Base-by-base conservation (phyloP, 2,329 filamentous ascomycete species). In the Colletotrichum higginsianum region DNA sequence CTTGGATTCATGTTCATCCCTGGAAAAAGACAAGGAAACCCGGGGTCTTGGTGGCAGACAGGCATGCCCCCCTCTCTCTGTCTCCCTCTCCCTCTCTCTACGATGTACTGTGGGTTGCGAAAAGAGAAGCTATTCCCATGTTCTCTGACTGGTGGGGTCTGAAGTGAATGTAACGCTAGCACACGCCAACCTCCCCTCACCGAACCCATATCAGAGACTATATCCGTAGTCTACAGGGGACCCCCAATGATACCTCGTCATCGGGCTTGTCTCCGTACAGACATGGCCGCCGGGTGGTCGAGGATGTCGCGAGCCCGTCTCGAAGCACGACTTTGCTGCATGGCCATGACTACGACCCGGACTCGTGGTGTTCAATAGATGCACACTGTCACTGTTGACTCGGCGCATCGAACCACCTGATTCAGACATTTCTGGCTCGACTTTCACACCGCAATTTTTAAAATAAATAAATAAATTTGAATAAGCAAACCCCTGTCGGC, bases 101-200 rank as follows among this genome's bases (percentile, higher is more conserved):
- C 26, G 26, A 30, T 30, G 26, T 30, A 30, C 4, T 21, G n/a
- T 23, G 16, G 42, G 63, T 61, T n/a, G 50, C 42, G 18, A 46
- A 30, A 63, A 62, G 57, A 42, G 68, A 71, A 68, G 68, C 68
- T 71, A 71, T 71, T 71, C 68, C 46, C 68, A 60, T 9, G 62
- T 57, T 63, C 40, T n/a, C 55, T n/a, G 6, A 18, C 26, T 9
- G 38, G 61, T 53, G 61, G 46, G 66, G 60, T 12, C 26, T 56
- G 30, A 38, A 63, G 16, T 68, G 65, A 42, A 62, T 68, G 68
- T 53, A 63, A 71, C 65, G 57, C 65, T 55, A 46, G 40, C 35
- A 35, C 23, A 66, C 55, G 50, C 47, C 8, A 35, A 49, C 38
- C 40, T 47, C 49, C 1, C 56, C 26, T 71, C 63, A 71, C 69